Percentiles rank a stretch among this genome's conserved stretches.
Conservation (phyloP, 2,329 filamentous ascomycete species). For the Microdochium paspali region DNA sequence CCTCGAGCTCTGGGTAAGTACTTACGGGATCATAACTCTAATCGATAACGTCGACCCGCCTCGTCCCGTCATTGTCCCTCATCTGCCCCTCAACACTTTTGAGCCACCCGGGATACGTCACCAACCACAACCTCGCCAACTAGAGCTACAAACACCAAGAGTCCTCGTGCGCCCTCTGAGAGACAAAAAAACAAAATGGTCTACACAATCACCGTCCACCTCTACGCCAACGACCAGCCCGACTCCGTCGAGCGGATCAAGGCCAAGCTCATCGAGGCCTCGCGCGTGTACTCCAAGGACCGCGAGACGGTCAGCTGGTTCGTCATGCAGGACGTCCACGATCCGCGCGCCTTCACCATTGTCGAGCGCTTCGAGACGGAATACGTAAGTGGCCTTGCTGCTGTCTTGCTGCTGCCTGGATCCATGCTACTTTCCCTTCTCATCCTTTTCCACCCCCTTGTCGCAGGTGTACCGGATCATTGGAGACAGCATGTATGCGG, state of each 20-base stretch:
- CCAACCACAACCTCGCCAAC: no score
- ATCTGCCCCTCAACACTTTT: no score
- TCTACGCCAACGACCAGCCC: constrained; percentile 58
- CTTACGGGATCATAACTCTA: no score
- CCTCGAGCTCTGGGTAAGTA: no score
- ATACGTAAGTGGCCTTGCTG: constrained; percentile 30
- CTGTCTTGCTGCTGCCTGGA: not conserved
- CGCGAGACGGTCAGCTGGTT: constrained; percentile 64
- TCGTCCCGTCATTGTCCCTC: no score
- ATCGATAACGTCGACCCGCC: no score
- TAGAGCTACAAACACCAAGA: no score
- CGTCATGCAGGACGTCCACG: constrained; percentile 66
- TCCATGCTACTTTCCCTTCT: not conserved
- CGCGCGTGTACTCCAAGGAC: constrained; percentile 61
- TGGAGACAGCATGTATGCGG: no score
- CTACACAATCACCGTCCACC: constrained; percentile 58
- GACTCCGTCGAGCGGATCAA: constrained; percentile 57
- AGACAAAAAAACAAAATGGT: no score
- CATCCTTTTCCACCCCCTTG: constrained; percentile 1
- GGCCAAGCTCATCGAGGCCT: constrained; percentile 67
- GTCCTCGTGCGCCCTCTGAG: no score
- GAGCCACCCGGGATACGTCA: no score
- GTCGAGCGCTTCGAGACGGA: constrained; percentile 66
- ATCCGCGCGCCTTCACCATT: constrained; percentile 63
- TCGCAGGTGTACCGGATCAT: not conserved